Base-by-base conservation (phyloP, 2,329 filamentous ascomycete genomes). In the Colletotrichum lini region DNA sequence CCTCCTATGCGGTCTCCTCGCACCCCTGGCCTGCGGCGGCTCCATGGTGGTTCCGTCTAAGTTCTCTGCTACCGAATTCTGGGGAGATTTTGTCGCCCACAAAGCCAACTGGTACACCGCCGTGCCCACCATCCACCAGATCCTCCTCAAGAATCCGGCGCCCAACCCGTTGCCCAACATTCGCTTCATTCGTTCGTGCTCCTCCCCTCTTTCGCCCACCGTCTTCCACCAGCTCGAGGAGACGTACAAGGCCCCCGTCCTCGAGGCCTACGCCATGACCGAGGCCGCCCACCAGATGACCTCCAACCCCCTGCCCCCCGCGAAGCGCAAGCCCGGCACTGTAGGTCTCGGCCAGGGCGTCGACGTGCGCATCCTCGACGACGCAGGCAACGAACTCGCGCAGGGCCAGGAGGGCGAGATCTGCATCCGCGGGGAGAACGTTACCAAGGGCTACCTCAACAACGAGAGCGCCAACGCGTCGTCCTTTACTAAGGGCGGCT, bases 181-280 rank as follows among this genome's bases (percentile, higher is more conserved):
- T 77, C 90, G 94, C 75, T 97, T 97, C 83, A 95, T 97, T 78
- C 90, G 94, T 74, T 96, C 94, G 16, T 97, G 94, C 84, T 96
- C 93, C 13, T 95, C 93, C 23, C 94, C 94, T 0, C 86, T 97
- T 16, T 93, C 93, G 2, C 94, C 94, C 0, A 95, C 94, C 73
- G 91, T 91, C 61, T 95, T 96, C 83, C 87, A 94, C 73, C 91
- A 94, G 76, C 88, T 97, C 6, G 94, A 97, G 78, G 87, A 90
- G 76, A 87, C 90, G 0, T 93, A 95, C 80, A 86, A 90, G 61
- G 93, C 94, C 0, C 94, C 94, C 0, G 94, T 97, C 0, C 87
- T 97, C 21, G 94, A 97, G 83, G 94, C 94, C 12, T 97, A 97
- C 77, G 94, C 94, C 74, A 97, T 97, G 94, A 97, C 94, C 50